Base-by-base conservation (phyloP, 2,329 filamentous ascomycete species). In the Bipolaris victoriae region DNA sequence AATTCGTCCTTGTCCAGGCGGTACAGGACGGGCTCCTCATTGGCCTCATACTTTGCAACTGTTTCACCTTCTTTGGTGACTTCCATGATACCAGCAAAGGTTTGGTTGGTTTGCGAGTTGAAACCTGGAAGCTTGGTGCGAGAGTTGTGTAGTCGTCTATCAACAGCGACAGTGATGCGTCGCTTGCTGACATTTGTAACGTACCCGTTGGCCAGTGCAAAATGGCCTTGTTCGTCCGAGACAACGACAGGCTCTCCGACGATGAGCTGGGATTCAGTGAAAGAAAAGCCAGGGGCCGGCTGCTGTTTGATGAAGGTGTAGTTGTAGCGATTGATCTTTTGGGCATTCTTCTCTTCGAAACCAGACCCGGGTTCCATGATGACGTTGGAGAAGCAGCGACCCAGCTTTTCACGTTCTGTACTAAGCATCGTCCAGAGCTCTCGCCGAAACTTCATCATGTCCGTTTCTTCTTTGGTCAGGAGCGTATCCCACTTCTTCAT, bases 381-480 rank as follows among this genome's bases (percentile, higher is more conserved):
- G 16, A 99, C 88, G 66, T 94, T 89, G 9, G 91, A 87, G 74
- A 98, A 98, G 75, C 95, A 98, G 52, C 94, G 86, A 1, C 93
- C 93, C 9, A 94, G 83, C 69, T 90, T 90, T 75, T 99, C 92
- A 45, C 95, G 88, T 73, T 98, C 92, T 0, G 81, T 82, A 73
- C 95, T 97, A 20, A 93, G 80, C 90, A 99, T 96, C 0, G 93
- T 97, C 95, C 95, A 99, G 2, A 99, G 81, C 73, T 99, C 95
- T 63, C 92, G 84, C 60, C 92, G 88, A 62, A 92, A 89, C 69
- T 90, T 96, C 72, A 95, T 89, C 71, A 90, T 87, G 68, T 96
- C 92, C 67, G 89, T 91, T 75, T 99, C 95, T 79, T 99, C 95
- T 73, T 95, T 95, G 0, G 94, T 98, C 36, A 99, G 81, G 13